Evolutionary conservation across 768 basidiomycete genomes (phyloP).

Genomic region (Thelephora aurantiotincta): DNA sequence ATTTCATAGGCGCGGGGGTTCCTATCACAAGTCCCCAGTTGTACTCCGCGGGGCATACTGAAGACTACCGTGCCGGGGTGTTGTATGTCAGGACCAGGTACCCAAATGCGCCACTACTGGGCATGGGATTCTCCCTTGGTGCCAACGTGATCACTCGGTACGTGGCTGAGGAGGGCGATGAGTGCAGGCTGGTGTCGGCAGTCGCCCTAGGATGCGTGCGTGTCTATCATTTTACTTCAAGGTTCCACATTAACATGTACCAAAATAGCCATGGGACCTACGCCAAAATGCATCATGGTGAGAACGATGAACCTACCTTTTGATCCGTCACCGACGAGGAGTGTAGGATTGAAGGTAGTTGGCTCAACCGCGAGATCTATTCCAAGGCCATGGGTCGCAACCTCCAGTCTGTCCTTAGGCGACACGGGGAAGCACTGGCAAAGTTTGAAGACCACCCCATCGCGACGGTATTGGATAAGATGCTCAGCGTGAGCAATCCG

Average conservation of each 20-base stretch:
- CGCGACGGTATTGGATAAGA: constrained; percentile 30
- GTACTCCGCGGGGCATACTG: constrained; percentile 82
- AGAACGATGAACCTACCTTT: constrained; percentile 8
- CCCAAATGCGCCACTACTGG: constrained; percentile 72
- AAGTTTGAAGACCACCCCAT: constrained; percentile 37
- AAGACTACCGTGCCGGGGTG: constrained; percentile 75
- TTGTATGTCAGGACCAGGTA: constrained; percentile 59
- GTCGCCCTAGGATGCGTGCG: constrained; percentile 67
- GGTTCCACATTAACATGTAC: not conserved
- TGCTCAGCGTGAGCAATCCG: constrained; percentile 34
- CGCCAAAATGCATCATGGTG: constrained; percentile 16
- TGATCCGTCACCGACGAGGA: constrained; percentile 4
- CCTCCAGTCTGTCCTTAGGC: constrained; percentile 40
- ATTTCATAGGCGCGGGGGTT: constrained; percentile 58
- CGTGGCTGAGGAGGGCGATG: constrained; percentile 66
- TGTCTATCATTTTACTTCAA: constrained; percentile 10
- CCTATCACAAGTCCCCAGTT: constrained; percentile 72
- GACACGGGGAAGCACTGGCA: constrained; percentile 33
- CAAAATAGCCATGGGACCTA: constrained; percentile 35
- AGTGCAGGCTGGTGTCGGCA: constrained; percentile 46
- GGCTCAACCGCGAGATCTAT: constrained; percentile 50
- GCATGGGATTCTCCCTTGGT: constrained; percentile 87
- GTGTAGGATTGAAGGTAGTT: constrained; percentile 38
- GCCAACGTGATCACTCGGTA: constrained; percentile 86
- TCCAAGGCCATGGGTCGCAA: constrained; percentile 72